Base-by-base conservation (phyloP, 169 alveolate genomes). In the Plasmodium inui region DNA sequence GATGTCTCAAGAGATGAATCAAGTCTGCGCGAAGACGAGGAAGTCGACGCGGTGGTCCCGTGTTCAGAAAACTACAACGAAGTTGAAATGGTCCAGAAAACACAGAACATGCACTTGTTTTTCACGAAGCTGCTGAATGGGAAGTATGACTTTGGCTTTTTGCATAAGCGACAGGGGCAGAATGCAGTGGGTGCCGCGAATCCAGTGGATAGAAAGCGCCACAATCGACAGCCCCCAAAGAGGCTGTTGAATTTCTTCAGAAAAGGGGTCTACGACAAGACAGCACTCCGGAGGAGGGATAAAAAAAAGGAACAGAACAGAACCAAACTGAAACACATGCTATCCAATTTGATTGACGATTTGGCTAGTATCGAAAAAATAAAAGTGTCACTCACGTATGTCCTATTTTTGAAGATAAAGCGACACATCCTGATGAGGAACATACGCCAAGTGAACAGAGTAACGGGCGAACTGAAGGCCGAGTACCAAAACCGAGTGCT, bases 111-210 rank as follows among this genome's bases (percentile, higher is more conserved):
- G 88, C n/a, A 32, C 7, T 50, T 78, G 6, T 86, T 86, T 46
- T 86, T 86, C 30, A 86, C 93, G 67, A 86, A 76, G 30, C 6
- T 76, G n/a, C 22, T 86, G 9, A 74, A 76, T 17, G 81, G 17
- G 71, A 86, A 86, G 30, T 86, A 86, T 32, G 93, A 86, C 70
- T 86, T 86, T 61, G 46, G 22, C 12, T 76, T 86, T 86, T 86
- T 86, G 53, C 41, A 53, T 34, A 88, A 79, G 14, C 6, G 12
- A 12, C 9, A 3, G 30, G 22, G 22, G 5, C 26, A 41, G 28
- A 74, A 74, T 30, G 30, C n/a, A 70, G 6, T 22, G 14, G 74
- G 22, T 28, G 32, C 28, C 9, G 9, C 17, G 34, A 84, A 84
- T 28, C 19, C 6, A 12, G 12, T 3, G 9, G 72, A 14, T 37